A percentile compares a stretch with the other conserved stretches of the same genome.
Evolutionary conservation across 2,329 filamentous ascomycete species (phyloP).

Genomic region (Berkeleyomyces rouxiae): DNA sequence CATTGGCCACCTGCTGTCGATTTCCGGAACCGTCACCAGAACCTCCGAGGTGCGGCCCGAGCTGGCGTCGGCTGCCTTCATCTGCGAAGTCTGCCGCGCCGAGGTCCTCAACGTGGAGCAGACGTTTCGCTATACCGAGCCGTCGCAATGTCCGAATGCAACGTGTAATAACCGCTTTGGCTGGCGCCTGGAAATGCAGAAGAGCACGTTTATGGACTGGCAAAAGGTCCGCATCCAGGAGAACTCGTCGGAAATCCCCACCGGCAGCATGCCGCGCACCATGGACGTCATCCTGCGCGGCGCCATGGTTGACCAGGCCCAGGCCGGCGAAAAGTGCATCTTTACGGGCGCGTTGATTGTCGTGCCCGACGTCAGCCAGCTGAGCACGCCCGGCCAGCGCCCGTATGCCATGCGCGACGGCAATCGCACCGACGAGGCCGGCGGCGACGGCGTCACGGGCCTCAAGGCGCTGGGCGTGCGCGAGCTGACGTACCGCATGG

Average conservation of each 20-base stretch:
- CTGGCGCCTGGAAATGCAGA: slow-evolving; percentile 94
- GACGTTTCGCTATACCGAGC: slow-evolving; percentile 93
- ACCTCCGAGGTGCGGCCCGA: slow-evolving; percentile 95
- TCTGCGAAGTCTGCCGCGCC: slow-evolving; percentile 72
- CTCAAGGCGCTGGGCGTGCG: slow-evolving; percentile 86
- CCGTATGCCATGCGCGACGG: slow-evolving; percentile 76
- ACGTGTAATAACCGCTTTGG: slow-evolving; percentile 76
- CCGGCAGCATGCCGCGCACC: slow-evolving; percentile 93
- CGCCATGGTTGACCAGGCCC: slow-evolving; percentile 93
- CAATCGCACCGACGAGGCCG: slow-evolving; percentile 60
- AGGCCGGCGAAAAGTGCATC: slow-evolving; percentile 95
- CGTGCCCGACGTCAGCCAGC: slow-evolving; percentile 88
- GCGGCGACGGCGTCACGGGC: slow-evolving; percentile 70
- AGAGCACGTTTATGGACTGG: slow-evolving; percentile 98
- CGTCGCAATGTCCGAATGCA: slow-evolving; percentile 80
- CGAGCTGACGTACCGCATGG: slow-evolving; percentile 85
- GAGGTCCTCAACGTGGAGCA: slow-evolving; percentile 87
- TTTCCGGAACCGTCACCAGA: slow-evolving; percentile 89
- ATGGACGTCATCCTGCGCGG: slow-evolving; percentile 94
- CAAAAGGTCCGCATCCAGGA: slow-evolving; percentile 97
- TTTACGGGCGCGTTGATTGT: slow-evolving; percentile 95
- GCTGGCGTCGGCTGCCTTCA: slow-evolving; percentile 79
- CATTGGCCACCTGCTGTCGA: slow-evolving; percentile 83
- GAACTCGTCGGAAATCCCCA: slow-evolving; percentile 95
- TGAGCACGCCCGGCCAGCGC: slow-evolving; percentile 71